Conservation (phyloP, 2,329 filamentous ascomycete genomes). For the Leptographium radiaticola region DNA sequence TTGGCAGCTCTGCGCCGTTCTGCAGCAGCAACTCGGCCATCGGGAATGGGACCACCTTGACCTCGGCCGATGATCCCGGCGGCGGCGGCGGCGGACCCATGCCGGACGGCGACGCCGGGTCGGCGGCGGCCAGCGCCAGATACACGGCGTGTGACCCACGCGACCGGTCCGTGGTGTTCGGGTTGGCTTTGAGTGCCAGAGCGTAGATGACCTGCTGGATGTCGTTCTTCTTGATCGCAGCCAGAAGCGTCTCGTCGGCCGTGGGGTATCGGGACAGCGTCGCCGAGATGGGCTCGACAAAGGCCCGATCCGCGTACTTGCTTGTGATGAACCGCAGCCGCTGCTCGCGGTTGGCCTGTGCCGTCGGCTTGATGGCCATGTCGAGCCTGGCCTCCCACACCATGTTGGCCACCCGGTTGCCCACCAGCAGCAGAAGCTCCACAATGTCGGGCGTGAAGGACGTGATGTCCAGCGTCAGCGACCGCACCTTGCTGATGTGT, state of each 20-base stretch:
- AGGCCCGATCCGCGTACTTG: conserved; percentile 81
- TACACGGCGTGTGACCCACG: conserved; percentile 82
- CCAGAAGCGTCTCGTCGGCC: conserved; percentile 77
- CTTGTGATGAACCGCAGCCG: conserved; percentile 87
- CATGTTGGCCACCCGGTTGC: conserved; percentile 92
- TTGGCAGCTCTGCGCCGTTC: conserved; percentile 82
- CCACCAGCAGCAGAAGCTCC: conserved; percentile 79
- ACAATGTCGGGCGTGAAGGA: conserved; percentile 97
- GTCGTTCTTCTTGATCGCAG: conserved; percentile 92
- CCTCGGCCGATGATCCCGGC: conserved; percentile 22
- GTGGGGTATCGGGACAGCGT: conserved; percentile 64
- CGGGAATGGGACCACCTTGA: conserved; percentile 59
- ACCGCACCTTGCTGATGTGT: conserved; percentile 94
- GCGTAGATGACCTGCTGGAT: conserved; percentile 88
- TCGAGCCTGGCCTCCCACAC: conserved; percentile 88
- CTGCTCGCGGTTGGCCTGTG: conserved; percentile 75
- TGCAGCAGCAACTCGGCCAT: conserved; percentile 85
- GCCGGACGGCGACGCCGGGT: conserved; percentile 46
- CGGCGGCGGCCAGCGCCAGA: conserved; percentile 80
- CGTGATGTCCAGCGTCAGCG: conserved; percentile 85
- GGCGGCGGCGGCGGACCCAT: conserved; percentile 7
- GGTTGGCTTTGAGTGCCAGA: conserved; percentile 72
- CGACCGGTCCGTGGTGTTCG: conserved; percentile 75
- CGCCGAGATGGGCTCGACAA: conserved; percentile 63
- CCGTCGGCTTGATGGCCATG: conserved; percentile 54